Percentiles rank a stretch among this genome's conserved stretches.
Evolutionary conservation across 768 basidiomycete genomes (phyloP).

Genomic region (Lactifluus echinatus): DNA sequence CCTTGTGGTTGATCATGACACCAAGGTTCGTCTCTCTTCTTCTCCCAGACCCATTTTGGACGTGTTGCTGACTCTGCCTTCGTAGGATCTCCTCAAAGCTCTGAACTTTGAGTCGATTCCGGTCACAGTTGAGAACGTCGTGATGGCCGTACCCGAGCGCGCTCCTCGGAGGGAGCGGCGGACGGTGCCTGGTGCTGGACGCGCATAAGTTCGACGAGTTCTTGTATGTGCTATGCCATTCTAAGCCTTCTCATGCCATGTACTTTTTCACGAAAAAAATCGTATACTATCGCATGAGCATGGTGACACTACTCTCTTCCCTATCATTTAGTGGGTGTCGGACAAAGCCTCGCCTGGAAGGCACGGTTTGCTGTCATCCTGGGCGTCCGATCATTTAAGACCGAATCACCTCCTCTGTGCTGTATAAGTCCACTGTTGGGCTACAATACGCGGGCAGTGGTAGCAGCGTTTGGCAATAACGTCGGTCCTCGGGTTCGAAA

Average conservation of each 20-base stretch:
- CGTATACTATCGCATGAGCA: neutral
- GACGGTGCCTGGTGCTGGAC: constrained; percentile 75
- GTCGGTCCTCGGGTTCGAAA: neutral
- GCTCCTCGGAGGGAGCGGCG: constrained; percentile 66
- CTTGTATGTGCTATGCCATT: constrained; percentile 1
- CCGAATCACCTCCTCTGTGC: too few species aligned
- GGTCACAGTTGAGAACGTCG: constrained; percentile 59
- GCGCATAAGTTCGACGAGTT: constrained; percentile 25
- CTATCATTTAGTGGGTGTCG: neutral
- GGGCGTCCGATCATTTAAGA: neutral
- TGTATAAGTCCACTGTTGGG: neutral
- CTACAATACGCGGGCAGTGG: neutral
- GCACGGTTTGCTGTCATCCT: neutral
- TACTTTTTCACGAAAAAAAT: constrained; percentile 3
- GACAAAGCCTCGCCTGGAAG: neutral
- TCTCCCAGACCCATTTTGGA: neutral
- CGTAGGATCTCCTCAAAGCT: constrained; percentile 74
- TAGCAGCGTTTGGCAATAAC: neutral
- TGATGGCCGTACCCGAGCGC: constrained; percentile 60
- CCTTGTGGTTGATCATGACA: constrained; percentile 85
- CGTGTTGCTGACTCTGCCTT: neutral
- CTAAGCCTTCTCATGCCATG: neutral
- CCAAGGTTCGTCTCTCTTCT: constrained; percentile 67
- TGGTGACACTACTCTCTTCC: neutral
- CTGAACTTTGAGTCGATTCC: constrained; percentile 94